phyloP scores from a whole-genome alignment of 1,139 yeast species.

The Protomyces lactucae-debilis region DNA sequence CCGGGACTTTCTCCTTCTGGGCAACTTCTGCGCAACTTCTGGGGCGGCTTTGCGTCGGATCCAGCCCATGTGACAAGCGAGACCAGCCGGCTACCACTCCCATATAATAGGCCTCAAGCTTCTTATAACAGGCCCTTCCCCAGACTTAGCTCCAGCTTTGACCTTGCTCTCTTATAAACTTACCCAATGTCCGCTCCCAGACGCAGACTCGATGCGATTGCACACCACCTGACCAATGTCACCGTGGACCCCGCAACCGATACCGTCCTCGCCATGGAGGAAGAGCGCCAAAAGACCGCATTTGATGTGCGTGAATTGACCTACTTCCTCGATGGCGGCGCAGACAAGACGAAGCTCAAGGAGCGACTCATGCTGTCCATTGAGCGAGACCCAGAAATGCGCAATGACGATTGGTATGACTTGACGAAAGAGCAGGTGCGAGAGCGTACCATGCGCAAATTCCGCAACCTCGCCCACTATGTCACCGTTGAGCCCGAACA shows the following conservation, averaged over 20 bases:
- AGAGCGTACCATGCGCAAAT: slow-evolving; percentile 51
- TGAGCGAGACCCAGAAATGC: slow-evolving; percentile 55
- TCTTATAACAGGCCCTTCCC: no score
- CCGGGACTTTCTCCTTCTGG: no score
- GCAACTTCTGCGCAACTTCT: no score
- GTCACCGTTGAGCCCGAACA: slow-evolving; percentile 47
- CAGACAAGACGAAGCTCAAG: slow-evolving; percentile 45
- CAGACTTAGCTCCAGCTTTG: neutral
- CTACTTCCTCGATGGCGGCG: slow-evolving; percentile 54
- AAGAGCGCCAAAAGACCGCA: slow-evolving; percentile 49
- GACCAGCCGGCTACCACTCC: no score
- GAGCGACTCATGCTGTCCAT: slow-evolving; percentile 48
- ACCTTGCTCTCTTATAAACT: neutral
- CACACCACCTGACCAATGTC: slow-evolving; percentile 19
- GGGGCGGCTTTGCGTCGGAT: no score
- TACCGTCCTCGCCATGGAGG: slow-evolving; percentile 40
- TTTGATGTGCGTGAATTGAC: slow-evolving; percentile 50
- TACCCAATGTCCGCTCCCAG: slow-evolving; percentile 12
- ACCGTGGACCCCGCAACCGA: slow-evolving; percentile 31
- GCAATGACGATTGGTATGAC: slow-evolving; percentile 52
- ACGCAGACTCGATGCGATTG: slow-evolving; percentile 23
- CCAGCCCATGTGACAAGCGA: no score
- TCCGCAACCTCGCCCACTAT: slow-evolving; percentile 49
- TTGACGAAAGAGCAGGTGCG: slow-evolving; percentile 49
- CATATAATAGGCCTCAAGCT: no score